Evolutionary conservation across 2,329 filamentous ascomycete genomes (phyloP).

Genomic region (Trichophyton rubrum): DNA sequence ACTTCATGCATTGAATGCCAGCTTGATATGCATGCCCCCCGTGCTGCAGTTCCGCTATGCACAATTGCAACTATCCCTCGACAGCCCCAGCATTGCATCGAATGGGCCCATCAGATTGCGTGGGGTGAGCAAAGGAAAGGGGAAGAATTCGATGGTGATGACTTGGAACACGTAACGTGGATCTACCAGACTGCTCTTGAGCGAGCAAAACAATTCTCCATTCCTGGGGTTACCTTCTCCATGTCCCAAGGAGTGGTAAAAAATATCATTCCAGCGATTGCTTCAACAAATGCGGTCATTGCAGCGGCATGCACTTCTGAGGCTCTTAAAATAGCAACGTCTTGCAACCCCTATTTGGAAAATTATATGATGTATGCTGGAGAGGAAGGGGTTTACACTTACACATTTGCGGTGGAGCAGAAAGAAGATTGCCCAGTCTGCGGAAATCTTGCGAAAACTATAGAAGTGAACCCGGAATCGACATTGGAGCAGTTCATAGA

Average conservation of each 20-base stretch:
- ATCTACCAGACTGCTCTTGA: constrained; percentile 72
- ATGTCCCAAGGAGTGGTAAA: constrained; percentile 97
- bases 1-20: constrained; percentile 98
- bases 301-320: constrained; percentile 95
- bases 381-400: constrained; percentile 90
- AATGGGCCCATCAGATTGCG: constrained; percentile 97
- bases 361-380: constrained; percentile 99
- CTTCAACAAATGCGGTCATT: constrained; percentile 93
- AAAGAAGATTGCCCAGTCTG: constrained; percentile 94
- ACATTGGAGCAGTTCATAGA: constrained; percentile 80
- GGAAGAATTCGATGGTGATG: constrained; percentile 80
- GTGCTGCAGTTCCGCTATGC: constrained; percentile 89
- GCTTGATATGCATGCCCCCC: constrained; percentile 95
- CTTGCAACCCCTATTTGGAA: constrained; percentile 65
- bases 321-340: constrained; percentile 84
- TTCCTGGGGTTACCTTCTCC: constrained; percentile 83
- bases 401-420: constrained; percentile 89
- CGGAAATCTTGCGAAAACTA: constrained; percentile 64
- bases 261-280: constrained; percentile 98
- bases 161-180: constrained; percentile 96
- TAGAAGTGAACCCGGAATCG: constrained; percentile 55
- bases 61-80: constrained; percentile 92
- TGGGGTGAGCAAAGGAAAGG: constrained; percentile 84
- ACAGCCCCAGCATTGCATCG: constrained; percentile 94
- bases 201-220: constrained; percentile 78